phyloP scores from a whole-genome alignment of 2,329 filamentous ascomycete species.

The Cucurbitaria berberidis region DNA sequence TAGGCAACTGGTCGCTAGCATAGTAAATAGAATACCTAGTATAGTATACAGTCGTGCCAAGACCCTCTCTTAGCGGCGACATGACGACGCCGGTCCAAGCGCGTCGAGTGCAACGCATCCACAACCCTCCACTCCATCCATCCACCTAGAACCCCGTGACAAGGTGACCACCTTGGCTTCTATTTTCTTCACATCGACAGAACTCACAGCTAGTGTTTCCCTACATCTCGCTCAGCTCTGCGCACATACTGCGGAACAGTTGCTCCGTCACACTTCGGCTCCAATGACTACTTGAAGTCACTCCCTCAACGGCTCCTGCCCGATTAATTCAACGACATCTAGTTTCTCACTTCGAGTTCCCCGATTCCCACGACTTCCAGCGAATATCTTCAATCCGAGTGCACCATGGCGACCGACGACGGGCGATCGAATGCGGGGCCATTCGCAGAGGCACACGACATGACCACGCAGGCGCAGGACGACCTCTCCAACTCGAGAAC shows the following conservation, averaged over 20 bases:
- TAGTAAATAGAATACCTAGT: no score
- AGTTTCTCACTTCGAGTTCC: background rate
- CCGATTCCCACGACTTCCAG: background rate
- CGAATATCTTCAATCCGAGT: conserved; percentile 2
- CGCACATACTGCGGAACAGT: background rate
- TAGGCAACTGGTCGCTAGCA: background rate
- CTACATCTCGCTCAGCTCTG: background rate
- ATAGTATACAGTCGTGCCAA: no score
- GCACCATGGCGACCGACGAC: conserved; percentile 32
- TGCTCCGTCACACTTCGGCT: background rate
- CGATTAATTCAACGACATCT: conserved; percentile 1
- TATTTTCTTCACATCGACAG: background rate
- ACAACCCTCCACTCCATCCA: background rate
- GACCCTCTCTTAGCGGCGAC: no score
- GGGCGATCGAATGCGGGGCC: conserved; percentile 20
- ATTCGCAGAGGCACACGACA: conserved; percentile 16
- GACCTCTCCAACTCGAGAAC: conserved; percentile 38
- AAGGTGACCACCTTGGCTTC: background rate
- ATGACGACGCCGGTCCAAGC: conserved; percentile 7
- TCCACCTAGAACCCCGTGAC: background rate
- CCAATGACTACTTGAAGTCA: conserved; percentile 36
- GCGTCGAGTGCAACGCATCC: conserved; percentile 2
- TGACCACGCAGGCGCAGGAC: conserved; percentile 1
- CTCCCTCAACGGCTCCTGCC: conserved; percentile 28
- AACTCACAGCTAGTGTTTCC: background rate